phyloP scores from a whole-genome alignment of 495 filamentous ascomycete genomes.

The Amorphotheca resinae region DNA sequence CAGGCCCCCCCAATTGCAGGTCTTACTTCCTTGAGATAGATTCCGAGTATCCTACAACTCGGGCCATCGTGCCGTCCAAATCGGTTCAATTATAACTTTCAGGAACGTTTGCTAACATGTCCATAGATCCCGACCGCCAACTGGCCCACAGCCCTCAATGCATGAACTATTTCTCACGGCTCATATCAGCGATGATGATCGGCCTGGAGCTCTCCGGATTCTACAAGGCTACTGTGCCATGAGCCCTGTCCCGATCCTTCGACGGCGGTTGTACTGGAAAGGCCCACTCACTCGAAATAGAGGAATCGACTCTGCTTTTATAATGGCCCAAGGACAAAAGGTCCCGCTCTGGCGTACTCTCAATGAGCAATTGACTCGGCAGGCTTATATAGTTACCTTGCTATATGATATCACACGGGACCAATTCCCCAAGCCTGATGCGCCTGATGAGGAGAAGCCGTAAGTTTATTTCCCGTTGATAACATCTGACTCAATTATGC shows the following conservation, averaged over 20 bases:
- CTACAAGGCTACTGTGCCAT: conserved; percentile 19
- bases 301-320: conserved; percentile 8
- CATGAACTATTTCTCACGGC: conserved; percentile 18
- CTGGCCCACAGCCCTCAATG: conserved; percentile 5
- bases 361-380: conserved; percentile 10
- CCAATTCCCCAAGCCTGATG: conserved; percentile 6
- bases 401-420: conserved; percentile 12
- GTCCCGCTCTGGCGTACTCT: conserved; percentile 5
- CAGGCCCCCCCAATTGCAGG: too few relatives aligned
- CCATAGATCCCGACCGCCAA: too few relatives aligned
- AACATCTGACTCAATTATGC: too few relatives aligned
- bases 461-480: conserved; percentile 2
- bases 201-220: conserved; percentile 6
- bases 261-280: conserved; percentile 11
- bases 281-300: conserved; percentile 7
- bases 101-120: too few relatives aligned
- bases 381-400: conserved; percentile 15
- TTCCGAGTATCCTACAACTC: too few relatives aligned
- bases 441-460: neutral
- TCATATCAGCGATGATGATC: conserved; percentile 7
- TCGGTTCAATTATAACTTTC: too few relatives aligned
- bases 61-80: too few relatives aligned
- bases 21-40: too few relatives aligned
- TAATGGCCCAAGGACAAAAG: conserved; percentile 6
- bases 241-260: conserved; percentile 8